Percentiles rank a stretch among this genome's conserved stretches.
These are phyloP conservation scores for Exophiala mesophila DNA, from an alignment of 2,329 filamentous ascomycete genomes.

Conservation along the genomic window DNA sequence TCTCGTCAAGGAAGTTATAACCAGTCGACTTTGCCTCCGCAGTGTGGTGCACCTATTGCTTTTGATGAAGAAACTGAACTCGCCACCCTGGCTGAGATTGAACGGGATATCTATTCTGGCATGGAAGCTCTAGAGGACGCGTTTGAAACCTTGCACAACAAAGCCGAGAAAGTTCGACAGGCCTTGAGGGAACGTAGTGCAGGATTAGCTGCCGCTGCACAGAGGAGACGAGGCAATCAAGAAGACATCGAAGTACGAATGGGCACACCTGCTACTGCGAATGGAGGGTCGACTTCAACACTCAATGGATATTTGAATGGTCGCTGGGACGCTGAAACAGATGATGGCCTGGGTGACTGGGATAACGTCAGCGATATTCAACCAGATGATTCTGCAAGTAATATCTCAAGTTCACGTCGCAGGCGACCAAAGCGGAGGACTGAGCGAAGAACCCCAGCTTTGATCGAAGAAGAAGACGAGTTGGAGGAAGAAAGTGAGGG, in stretches of 20 bases:
- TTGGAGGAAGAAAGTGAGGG: slow-evolving; percentile 31
- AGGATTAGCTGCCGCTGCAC: slow-evolving; percentile 56
- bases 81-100: slow-evolving; percentile 80
- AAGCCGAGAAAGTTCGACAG: slow-evolving; percentile 74
- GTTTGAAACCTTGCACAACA: slow-evolving; percentile 83
- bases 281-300: slow-evolving; percentile 21
- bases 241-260: slow-evolving; percentile 36
- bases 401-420: slow-evolving; percentile 42
- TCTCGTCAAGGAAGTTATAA: slow-evolving; percentile 38
- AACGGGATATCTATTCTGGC: slow-evolving; percentile 84
- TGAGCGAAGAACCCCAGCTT: slow-evolving; percentile 45
- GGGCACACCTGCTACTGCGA: slow-evolving; percentile 37
- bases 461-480: slow-evolving; percentile 46
- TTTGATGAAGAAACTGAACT: slow-evolving; percentile 94
- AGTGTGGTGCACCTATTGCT: slow-evolving; percentile 69
- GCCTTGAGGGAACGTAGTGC: slow-evolving; percentile 76
- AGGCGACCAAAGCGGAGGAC: slow-evolving; percentile 43
- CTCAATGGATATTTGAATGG: neutral
- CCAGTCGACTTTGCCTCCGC: slow-evolving; percentile 44
- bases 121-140: slow-evolving; percentile 95
- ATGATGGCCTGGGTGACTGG: slow-evolving; percentile 41
- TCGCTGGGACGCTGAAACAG: slow-evolving; percentile 38
- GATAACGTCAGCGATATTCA: slow-evolving; percentile 41
- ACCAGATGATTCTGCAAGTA: slow-evolving; percentile 48
- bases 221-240: slow-evolving; percentile 36